Base-by-base conservation (phyloP, 495 filamentous ascomycete species). In the Neurospora africana region DNA sequence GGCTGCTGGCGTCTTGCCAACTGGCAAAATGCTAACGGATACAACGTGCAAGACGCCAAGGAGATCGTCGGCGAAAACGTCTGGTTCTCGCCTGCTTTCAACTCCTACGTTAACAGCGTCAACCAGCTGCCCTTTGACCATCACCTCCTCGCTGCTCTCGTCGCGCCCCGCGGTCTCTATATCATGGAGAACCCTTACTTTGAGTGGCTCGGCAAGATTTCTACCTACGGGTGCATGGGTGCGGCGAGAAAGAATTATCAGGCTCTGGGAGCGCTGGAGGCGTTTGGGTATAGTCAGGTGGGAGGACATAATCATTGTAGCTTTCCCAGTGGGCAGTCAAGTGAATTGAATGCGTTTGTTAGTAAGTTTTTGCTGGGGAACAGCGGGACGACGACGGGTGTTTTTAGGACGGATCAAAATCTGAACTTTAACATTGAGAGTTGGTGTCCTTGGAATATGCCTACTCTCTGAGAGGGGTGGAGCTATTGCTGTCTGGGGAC, bases 211-310 rank as follows among this genome's bases (percentile, higher is more conserved):
- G 84, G 86, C 67, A 83, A 84, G 74, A 76, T 83, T 58, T 78
- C 74, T 58, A 85, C 83, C 8, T 85, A 83, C 13, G 86, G 79
- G n/a, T 89, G 87, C 82, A 86, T 87, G 87, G 83, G 82, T 75
- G 82, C 83, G 17, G 87, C 80, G 13, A 81, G 82, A 39, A 76
- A 81, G 74, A 78, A 83, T 72, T 89, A 86, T 76, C 79, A 87
- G 78, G 84, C 83, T 2, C 76, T 85, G 8, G 86, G 86, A 19
- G 83, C 77, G 0, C 71, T 81, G 35, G 79, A 82, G 70, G 82
- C 82, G 75, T 84, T 88, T 77, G 87, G 86, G 3, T 87, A 84
- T 78, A 83, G 83, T 3, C 82, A 84, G 71, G 81, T 85, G 23
- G 85, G 86, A 39, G 83, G 82, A 71, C 85, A 88, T 76, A 73